Base-by-base conservation (phyloP, 306 rosid species). In the Vigna mungo region DNA sequence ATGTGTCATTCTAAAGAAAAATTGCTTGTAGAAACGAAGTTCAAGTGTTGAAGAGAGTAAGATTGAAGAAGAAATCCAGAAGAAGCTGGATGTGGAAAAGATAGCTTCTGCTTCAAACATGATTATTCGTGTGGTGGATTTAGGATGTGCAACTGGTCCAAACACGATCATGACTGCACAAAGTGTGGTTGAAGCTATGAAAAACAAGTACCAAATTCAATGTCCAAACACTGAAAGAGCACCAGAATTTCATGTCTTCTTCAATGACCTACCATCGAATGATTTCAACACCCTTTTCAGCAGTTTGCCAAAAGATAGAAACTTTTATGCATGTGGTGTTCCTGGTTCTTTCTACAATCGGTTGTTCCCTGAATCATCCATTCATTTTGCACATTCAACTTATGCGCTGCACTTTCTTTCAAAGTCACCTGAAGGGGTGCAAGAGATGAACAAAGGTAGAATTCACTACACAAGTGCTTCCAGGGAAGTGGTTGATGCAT, bases 61-160 rank as follows among this genome's bases (percentile, higher is more conserved):
- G 49, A 78, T 89, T 12, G 54, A 69, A 13, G 84, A 85, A 59
- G 87, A 63, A 65, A 85, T 87, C 49, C 18, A 16, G 1, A 39
- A 77, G 47, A 84, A 85, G 61, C 69, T 87, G 1, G 85, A 87
- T 58, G 68, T 85, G 12, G 12, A 77, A 37, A 71, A n/a, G 30
- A 79, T 76, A 15, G 37, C 55, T 21, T 71, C 76, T 5, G 10
- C 32, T 4, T 74, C 85, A 1, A 85, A 69, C 63, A 63, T 30
- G 0, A 63, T 80, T 0, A 72, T 87, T 54, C 70, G 88, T 12
- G 21, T 87, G 1, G 88, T 76, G 2, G 91, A 87, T 77, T 71
- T 87, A 53, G 91, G 91, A 44, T 87, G 87, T 48, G 77, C 88
- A 37, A 83, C 87, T 1, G 91, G 91, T 64, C 84, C 88, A 46